phyloP scores from a whole-genome alignment of 768 basidiomycete species.

The Naganishia antarctica region DNA sequence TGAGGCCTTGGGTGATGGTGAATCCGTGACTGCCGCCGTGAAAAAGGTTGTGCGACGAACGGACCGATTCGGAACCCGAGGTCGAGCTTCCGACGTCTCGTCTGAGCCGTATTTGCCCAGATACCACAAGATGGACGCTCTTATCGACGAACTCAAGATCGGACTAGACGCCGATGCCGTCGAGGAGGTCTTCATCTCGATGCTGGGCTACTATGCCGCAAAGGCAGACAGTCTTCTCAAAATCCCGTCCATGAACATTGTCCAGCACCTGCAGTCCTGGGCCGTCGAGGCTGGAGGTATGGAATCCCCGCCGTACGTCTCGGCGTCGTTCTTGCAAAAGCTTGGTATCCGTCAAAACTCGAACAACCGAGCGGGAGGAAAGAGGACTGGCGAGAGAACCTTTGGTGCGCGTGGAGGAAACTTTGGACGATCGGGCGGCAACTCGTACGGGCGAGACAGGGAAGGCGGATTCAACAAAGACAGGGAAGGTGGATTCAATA shows the following conservation, averaged over 20 bases:
- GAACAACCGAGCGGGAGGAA: background rate
- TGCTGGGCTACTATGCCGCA: conserved; percentile 68
- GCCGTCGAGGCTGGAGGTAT: conserved; percentile 58
- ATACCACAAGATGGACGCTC: conserved; percentile 39
- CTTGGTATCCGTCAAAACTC: conserved; percentile 47
- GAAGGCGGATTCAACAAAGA: conserved; percentile 12
- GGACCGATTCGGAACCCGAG: conserved; percentile 9
- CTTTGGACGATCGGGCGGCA: conserved; percentile 27
- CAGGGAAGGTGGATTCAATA: conserved; percentile 22
- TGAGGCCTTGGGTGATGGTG: conserved; percentile 36
- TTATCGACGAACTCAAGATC: conserved; percentile 42
- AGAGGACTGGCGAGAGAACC: conserved; percentile 8
- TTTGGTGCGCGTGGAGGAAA: conserved; percentile 25
- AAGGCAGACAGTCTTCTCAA: conserved; percentile 56
- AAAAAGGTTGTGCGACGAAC: conserved; percentile 48
- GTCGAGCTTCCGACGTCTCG: conserved; percentile 15
- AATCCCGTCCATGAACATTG: conserved; percentile 51
- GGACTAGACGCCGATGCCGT: conserved; percentile 56
- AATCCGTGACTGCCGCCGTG: conserved; percentile 12
- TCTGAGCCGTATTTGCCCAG: conserved; percentile 27
- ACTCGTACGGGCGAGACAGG: conserved; percentile 22
- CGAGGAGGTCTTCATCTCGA: conserved; percentile 60
- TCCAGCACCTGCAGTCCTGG: conserved; percentile 64
- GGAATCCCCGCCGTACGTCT: conserved; percentile 56
- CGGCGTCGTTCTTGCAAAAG: conserved; percentile 53